Base-by-base conservation (phyloP, 345 rosid genomes). In the Acer yangbiense region DNA sequence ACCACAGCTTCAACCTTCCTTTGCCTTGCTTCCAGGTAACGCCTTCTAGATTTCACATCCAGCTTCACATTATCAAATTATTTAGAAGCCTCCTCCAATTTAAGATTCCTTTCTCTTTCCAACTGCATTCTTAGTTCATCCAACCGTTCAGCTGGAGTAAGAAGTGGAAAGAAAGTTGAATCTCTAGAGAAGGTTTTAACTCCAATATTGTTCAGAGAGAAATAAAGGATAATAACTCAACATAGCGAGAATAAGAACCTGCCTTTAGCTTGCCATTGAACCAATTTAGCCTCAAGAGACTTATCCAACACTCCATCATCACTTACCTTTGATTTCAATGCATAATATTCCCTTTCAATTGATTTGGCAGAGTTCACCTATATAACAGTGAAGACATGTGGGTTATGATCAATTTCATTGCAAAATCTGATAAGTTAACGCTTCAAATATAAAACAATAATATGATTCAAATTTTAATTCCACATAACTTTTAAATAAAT, bases 311-410 rank as follows among this genome's bases (percentile, higher is more conserved):
- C 78, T 35, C 61, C 90, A 82, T 94, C 98, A 61, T 92, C 91
- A 71, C 88, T 85, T 46, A 92, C 77, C 84, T 89, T 91, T 62
- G 90, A 84, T 83, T 88, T 92, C 68, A 91, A 80, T 63, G 87
- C 84, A 84, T 91, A 92, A 44, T 79, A 78, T 57, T 96, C 97
- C 76, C 89, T 91, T 82, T 94, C 99, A 60, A 87, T 86, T 44
- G 97, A 78, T 89, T 96, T 96, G 11, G 93, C 92, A 72, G 94
- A 86, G 58, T 91, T 88, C 70, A 87, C 89, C 98, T 94, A 69
- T 75, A 29, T 21, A 78, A 62, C 69, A 77, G 21, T 69, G 69
- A 29, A 29, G 32, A 29, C 32, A 29, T 29, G 32, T 29, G 32
- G 32, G 32, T 2, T 29, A 29, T 29, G 32, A 29, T 2, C 71